These are phyloP conservation scores for Verticillium zaregamsianum DNA, from an alignment of 2,329 filamentous ascomycete species.

Conservation along the genomic window DNA sequence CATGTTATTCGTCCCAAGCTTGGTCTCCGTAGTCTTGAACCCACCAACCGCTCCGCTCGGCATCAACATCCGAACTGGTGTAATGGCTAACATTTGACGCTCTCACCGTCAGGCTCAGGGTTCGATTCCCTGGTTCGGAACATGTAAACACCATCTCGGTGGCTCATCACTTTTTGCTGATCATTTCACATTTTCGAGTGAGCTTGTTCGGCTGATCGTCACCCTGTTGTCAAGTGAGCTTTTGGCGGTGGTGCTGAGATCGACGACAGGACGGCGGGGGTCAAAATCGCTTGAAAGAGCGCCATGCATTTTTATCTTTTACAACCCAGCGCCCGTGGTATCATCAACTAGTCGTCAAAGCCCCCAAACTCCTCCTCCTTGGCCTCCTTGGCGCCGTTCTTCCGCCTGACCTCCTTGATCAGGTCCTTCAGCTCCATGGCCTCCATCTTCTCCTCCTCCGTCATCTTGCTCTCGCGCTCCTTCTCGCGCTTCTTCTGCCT, in stretches of 20 bases:
- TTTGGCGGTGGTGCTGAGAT: too few species aligned
- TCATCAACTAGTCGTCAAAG: slow-evolving; percentile 35
- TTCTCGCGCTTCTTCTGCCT: slow-evolving; percentile 61
- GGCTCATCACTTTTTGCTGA: too few species aligned
- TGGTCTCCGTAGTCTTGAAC: background rate
- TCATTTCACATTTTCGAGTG: too few species aligned
- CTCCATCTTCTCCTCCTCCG: slow-evolving; percentile 63
- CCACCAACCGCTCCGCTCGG: background rate
- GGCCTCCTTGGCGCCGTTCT: slow-evolving; percentile 41
- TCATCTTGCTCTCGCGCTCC: slow-evolving; percentile 60
- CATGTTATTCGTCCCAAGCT: background rate
- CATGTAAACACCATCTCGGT: background rate
- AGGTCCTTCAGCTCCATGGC: slow-evolving; percentile 60
- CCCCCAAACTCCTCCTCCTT: slow-evolving; percentile 54
- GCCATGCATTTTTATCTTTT: background rate
- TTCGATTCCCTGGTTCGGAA: background rate
- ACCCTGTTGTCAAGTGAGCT: too few species aligned
- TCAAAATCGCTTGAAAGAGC: background rate
- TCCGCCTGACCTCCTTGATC: slow-evolving; percentile 58
- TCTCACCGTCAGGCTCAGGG: background rate
- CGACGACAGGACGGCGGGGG: background rate
- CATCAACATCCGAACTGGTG: background rate
- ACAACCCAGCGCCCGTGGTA: slow-evolving; percentile 34
- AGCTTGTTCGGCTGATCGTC: too few species aligned
- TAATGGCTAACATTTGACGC: background rate